Percentiles rank a stretch among this genome's conserved stretches.
phyloP scores from a whole-genome alignment of 2,329 filamentous ascomycete species.

The Parasarocladium wereldwijsianum region DNA sequence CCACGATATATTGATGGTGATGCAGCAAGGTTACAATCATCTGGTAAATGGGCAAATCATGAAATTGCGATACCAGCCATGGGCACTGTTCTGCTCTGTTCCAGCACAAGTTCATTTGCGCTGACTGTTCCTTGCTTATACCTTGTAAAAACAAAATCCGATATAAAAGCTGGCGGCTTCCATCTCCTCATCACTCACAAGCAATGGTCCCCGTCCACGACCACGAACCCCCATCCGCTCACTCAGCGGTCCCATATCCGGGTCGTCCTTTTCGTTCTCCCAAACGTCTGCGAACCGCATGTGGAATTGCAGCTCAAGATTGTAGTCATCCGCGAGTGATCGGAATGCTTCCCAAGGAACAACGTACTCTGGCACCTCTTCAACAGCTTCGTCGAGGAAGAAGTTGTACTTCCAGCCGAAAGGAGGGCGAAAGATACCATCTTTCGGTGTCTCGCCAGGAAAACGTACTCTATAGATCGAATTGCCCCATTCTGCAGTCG shows the following conservation, averaged over 20 bases:
- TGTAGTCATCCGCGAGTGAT: conserved; percentile 89
- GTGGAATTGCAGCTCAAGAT: conserved; percentile 87
- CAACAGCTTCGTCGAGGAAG: conserved; percentile 88
- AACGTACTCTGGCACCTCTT: conserved; percentile 92
- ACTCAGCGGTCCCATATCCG: conserved; percentile 65
- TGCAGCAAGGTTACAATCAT: background rate
- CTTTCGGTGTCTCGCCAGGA: conserved; percentile 63
- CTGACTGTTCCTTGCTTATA: too few species aligned
- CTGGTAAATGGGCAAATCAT: too few species aligned
- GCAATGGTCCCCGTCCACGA: conserved; percentile 47
- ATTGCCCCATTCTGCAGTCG: conserved; percentile 77
- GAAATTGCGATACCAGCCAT: too few species aligned
- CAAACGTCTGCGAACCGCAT: conserved; percentile 85
- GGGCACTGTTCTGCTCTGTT: too few species aligned
- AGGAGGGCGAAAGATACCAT: conserved; percentile 84
- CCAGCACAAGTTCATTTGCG: too few species aligned
- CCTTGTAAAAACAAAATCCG: conserved; percentile 95
- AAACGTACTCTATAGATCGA: conserved; percentile 85
- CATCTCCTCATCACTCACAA: conserved; percentile 76
- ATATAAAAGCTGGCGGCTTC: conserved; percentile 87
- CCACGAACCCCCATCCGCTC: conserved; percentile 92
- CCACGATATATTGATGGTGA: too few species aligned
- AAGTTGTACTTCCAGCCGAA: conserved; percentile 98
- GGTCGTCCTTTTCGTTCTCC: conserved; percentile 79
- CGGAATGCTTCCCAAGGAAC: conserved; percentile 98